Conservation (phyloP, 768 basidiomycete species). For the Kondoa malvinella region DNA sequence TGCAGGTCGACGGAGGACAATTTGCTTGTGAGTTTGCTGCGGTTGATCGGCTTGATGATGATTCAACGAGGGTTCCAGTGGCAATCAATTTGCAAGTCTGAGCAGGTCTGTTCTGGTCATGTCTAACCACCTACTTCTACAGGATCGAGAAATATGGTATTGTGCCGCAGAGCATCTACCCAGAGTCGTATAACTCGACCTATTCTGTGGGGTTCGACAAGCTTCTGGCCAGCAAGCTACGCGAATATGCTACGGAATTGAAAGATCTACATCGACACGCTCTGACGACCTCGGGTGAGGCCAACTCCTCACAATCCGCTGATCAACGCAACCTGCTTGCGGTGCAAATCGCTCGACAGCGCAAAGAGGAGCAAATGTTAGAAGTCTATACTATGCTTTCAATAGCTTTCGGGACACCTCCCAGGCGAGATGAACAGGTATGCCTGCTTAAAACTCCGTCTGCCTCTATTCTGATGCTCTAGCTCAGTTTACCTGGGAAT, state of each 20-base stretch:
- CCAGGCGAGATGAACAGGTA: constrained; percentile 46
- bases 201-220: constrained; percentile 53
- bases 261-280: constrained; percentile 37
- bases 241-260: constrained; percentile 73
- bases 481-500: constrained; percentile 74
- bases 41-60: no score
- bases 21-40: constrained; percentile 7
- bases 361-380: constrained; percentile 69
- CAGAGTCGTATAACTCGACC: constrained; percentile 60
- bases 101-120: no score
- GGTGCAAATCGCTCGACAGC: constrained; percentile 45
- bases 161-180: constrained; percentile 46
- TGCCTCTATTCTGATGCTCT: no score
- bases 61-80: no score
- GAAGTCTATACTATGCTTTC: constrained; percentile 71
- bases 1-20: constrained; percentile 56
- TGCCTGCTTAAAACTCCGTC: no score
- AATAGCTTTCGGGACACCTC: constrained; percentile 72
- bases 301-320: constrained; percentile 27
- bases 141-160: constrained; percentile 64
- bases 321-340: constrained; percentile 26
- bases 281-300: constrained; percentile 30
- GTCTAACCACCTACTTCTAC: no score
- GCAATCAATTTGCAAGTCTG: no score
- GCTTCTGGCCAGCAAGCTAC: constrained; percentile 73